Evolutionary conservation across 2,329 filamentous ascomycete genomes (phyloP).

Genomic region (Colletotrichum tabaci): DNA sequence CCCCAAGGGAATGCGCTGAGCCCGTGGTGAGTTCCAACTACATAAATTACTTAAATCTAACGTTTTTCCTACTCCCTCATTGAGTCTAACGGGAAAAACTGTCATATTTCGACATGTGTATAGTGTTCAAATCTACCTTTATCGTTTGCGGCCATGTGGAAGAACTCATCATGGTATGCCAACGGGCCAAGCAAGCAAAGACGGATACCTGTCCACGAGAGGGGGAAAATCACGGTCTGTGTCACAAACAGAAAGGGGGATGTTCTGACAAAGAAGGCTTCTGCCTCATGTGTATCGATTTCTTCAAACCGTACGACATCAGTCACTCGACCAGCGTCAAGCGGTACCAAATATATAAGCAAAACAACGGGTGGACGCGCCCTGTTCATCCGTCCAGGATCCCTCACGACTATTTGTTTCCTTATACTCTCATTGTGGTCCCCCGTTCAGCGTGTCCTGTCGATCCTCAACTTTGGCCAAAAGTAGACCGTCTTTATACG

Average conservation of each 20-base stretch:
- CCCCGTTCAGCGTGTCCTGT: background rate
- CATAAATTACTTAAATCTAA: background rate
- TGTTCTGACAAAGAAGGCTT: too few relatives aligned
- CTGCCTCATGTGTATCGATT: too few relatives aligned
- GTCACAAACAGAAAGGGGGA: background rate
- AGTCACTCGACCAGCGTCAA: too few relatives aligned
- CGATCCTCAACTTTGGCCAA: background rate
- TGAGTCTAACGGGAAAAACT: background rate
- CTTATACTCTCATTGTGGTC: background rate
- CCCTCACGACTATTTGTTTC: background rate
- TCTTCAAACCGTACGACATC: too few relatives aligned
- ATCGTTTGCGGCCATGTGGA: background rate
- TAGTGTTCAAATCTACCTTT: background rate
- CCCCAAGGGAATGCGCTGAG: background rate
- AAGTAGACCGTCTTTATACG: too few relatives aligned
- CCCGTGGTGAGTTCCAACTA: background rate
- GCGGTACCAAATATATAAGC: too few relatives aligned
- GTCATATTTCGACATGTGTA: background rate
- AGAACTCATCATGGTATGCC: background rate
- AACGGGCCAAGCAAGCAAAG: background rate
- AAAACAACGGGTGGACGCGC: background rate
- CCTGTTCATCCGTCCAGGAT: slow-evolving; percentile 1
- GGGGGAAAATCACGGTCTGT: background rate
- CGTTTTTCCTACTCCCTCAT: background rate
- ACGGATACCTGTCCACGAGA: background rate